phyloP scores from a whole-genome alignment of 805 yeast species.

The Cyberlindnera mississippiensis region DNA sequence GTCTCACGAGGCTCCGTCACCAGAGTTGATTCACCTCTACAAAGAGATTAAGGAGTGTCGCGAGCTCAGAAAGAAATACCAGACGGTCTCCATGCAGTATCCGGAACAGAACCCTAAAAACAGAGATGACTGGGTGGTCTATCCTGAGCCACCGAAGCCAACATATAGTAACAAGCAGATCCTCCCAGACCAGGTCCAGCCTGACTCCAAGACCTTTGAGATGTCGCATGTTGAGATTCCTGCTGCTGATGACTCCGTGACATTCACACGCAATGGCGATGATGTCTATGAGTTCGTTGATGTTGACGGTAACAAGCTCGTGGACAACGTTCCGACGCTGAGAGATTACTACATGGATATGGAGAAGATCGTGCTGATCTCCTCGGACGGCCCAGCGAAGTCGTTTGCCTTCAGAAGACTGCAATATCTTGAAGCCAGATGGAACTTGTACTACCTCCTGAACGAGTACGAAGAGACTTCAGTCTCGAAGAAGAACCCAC shows the following conservation, averaged over 20 bases:
- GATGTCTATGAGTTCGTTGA: constrained; percentile 68
- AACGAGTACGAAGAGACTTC: constrained; percentile 92
- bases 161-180: constrained; percentile 70
- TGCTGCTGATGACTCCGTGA: constrained; percentile 43
- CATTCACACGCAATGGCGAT: constrained; percentile 48
- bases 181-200: constrained; percentile 34
- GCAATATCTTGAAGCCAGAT: constrained; percentile 92
- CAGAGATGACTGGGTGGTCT: constrained; percentile 64
- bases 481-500: constrained; percentile 89
- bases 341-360: constrained; percentile 83
- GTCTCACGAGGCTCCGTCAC: constrained; percentile 57
- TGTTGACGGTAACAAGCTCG: constrained; percentile 29
- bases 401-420: constrained; percentile 92
- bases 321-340: constrained; percentile 72
- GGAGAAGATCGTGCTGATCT: constrained; percentile 64
- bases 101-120: constrained; percentile 85
- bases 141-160: constrained; percentile 94
- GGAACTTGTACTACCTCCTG: constrained; percentile 84
- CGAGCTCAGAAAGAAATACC: constrained; percentile 72
- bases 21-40: constrained; percentile 62
- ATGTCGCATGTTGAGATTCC: constrained; percentile 40
- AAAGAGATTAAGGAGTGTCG: constrained; percentile 62
- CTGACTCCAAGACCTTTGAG: constrained; percentile 42
- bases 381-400: constrained; percentile 95
- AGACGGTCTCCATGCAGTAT: constrained; percentile 64